These are phyloP conservation scores for Gloeostereum incarnatum DNA, from an alignment of 768 basidiomycete species.

Conservation along the genomic window DNA sequence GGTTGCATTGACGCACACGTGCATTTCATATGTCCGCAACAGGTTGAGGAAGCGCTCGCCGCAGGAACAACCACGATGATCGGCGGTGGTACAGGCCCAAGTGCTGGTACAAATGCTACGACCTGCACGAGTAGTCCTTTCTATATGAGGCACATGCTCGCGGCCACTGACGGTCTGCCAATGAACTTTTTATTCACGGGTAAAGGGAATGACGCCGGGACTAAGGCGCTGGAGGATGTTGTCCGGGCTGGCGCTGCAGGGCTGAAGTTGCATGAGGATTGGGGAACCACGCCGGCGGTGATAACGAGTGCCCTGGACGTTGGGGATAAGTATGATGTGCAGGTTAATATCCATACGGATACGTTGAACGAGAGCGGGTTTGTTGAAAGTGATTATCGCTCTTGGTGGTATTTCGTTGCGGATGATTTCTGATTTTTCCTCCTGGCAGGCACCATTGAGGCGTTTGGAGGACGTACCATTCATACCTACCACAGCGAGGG, in stretches of 20 bases:
- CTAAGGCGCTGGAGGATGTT: constrained; percentile 67
- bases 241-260: constrained; percentile 81
- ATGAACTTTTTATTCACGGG: constrained; percentile 96
- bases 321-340: constrained; percentile 88
- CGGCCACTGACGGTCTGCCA: constrained; percentile 81
- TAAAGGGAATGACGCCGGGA: constrained; percentile 89
- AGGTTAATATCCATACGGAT: constrained; percentile 96
- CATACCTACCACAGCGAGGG: constrained; percentile 98
- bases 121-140: constrained; percentile 90
- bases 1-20: constrained; percentile 90
- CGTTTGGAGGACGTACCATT: constrained; percentile 86
- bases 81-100: constrained; percentile 94
- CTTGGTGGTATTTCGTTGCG: not conserved
- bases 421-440: constrained; percentile 7
- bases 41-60: constrained; percentile 78
- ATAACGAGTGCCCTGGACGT: constrained; percentile 74
- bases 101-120: constrained; percentile 84
- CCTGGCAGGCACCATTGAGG: constrained; percentile 70
- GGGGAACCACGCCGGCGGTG: constrained; percentile 84
- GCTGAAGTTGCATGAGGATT: constrained; percentile 95
- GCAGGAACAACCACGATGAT: constrained; percentile 89
- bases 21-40: constrained; percentile 94
- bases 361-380: constrained; percentile 97
- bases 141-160: constrained; percentile 86
- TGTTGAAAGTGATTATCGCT: constrained; percentile 79